These are phyloP conservation scores for Globisporangium heterothallicum DNA, from an alignment of 352 stramenopile species.

Conservation along the genomic window DNA sequence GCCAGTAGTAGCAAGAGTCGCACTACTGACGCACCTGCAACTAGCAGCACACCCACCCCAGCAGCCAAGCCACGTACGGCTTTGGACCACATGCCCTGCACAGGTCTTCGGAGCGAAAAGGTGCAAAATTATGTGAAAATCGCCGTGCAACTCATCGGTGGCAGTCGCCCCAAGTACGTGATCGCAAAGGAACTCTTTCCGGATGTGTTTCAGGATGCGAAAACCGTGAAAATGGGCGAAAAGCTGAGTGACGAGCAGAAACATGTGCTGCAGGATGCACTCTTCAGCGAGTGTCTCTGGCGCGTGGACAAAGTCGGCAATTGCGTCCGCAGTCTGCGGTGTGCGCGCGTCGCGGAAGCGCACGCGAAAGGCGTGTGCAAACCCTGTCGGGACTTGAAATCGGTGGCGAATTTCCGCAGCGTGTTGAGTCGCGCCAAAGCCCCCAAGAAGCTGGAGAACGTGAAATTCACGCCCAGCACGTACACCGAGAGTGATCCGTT, in stretches of 20 bases:
- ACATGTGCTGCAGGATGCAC: constrained; percentile 56
- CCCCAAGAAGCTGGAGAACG: constrained; percentile 70
- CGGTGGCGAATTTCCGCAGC: constrained; percentile 70
- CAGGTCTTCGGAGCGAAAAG: constrained; percentile 56
- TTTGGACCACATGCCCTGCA: constrained; percentile 43
- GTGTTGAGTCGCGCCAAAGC: constrained; percentile 65
- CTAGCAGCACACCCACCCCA: not conserved
- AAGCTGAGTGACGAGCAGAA: constrained; percentile 47
- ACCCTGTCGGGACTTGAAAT: constrained; percentile 60
- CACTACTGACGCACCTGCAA: not conserved
- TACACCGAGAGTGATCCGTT: constrained; percentile 80
- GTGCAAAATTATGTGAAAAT: constrained; percentile 57
- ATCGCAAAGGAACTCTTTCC: constrained; percentile 77
- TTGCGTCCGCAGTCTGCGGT: constrained; percentile 72
- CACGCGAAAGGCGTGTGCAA: constrained; percentile 45
- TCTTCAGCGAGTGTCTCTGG: constrained; percentile 79
- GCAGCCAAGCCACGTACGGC: constrained; percentile 9
- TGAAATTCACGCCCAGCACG: constrained; percentile 70
- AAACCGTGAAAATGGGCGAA: constrained; percentile 61
- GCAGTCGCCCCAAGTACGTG: constrained; percentile 72
- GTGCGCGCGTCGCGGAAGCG: constrained; percentile 38
- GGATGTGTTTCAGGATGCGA: constrained; percentile 42
- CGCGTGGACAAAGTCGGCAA: constrained; percentile 68
- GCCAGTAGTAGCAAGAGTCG: not conserved
- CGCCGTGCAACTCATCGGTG: constrained; percentile 63